Evolutionary conservation across 495 filamentous ascomycete genomes (phyloP), one percentile per base, ranked within the genome.

Genomic region (Penicillium manginii): DNA sequence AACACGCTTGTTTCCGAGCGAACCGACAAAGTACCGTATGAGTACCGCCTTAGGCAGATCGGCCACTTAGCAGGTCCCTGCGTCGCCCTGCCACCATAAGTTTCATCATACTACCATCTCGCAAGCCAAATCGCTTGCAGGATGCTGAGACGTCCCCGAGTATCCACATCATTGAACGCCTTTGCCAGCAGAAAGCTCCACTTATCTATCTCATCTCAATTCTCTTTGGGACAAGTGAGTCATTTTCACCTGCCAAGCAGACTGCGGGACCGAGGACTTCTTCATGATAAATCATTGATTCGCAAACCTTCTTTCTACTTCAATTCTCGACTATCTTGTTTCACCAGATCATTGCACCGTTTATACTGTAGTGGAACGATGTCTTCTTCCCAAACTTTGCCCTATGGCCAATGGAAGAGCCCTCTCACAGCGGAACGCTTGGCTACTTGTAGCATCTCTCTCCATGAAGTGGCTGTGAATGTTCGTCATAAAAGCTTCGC

Each of bases 341-440:
- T n/a, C 22, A 6, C 17, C 7, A 53, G 35, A 31, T 51, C 6
- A 11, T 17, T 9, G 6, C n/a, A 17, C 15, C 18, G 40, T 4
- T 8, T n/a, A 3, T 17, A 43, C 17, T 19, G 40, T 9, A 17
- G 15, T 2, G 40, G n/a, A 8, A 48, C 9, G 0, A 66, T 62
- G 59, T 26, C 52, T 56, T 18, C 52, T 11, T 15, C 51, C 43
- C 51, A 61, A 19, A 66, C 55, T 49, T 77, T 65, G 4, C 70
- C 76, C 2, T 80, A 80, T 48, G 79, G 79, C 14, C 72, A 65
- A 14, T 82, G 79, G 79, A 60, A 64, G 26, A 79, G 77, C 50
- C 70, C 70, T 12, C 73, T 82, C 43, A 76, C 72, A 21, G 67
- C 66, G 21, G 75, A 79, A 31, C 59, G 63, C 10, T 59, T 78